Conservation (phyloP, 495 filamentous ascomycete species). For the Penicillium pancosmium region DNA sequence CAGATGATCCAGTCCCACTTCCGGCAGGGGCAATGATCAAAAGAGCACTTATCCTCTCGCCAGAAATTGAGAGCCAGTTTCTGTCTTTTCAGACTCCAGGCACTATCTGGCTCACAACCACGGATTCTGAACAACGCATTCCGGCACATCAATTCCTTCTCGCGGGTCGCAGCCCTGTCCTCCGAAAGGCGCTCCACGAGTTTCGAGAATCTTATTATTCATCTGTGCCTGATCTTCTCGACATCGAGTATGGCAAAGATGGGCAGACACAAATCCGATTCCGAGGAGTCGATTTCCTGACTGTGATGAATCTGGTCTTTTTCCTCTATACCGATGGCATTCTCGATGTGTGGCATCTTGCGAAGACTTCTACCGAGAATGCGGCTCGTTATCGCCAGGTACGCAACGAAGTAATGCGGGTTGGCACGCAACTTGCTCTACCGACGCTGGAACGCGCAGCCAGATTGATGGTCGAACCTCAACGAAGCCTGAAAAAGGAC, state of each 20-base stretch:
- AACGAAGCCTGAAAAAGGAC: slow-evolving; percentile 65
- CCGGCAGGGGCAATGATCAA: slow-evolving; percentile 36
- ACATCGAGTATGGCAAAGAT: slow-evolving; percentile 54
- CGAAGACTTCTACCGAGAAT: slow-evolving; percentile 60
- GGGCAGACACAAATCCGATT: slow-evolving; percentile 60
- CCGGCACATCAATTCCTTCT: slow-evolving; percentile 86
- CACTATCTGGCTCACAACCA: slow-evolving; percentile 55
- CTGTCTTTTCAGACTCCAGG: slow-evolving; percentile 32
- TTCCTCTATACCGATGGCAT: slow-evolving; percentile 82
- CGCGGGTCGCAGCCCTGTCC: slow-evolving; percentile 66
- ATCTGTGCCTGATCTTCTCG: slow-evolving; percentile 60
- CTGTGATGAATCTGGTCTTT: slow-evolving; percentile 74
- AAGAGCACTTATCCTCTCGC: slow-evolving; percentile 51
- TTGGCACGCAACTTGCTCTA: slow-evolving; percentile 69
- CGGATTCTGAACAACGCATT: slow-evolving; percentile 64
- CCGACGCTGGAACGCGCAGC: slow-evolving; percentile 71
- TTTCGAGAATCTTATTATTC: slow-evolving; percentile 48
- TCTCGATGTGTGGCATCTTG: slow-evolving; percentile 82
- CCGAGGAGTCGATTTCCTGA: slow-evolving; percentile 69
- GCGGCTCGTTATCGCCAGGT: slow-evolving; percentile 74
- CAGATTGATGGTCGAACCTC: slow-evolving; percentile 68
- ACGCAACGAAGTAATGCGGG: slow-evolving; percentile 79
- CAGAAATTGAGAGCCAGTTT: slow-evolving; percentile 61
- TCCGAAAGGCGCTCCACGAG: slow-evolving; percentile 63
- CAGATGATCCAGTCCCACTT: slow-evolving; percentile 12